Evolutionary conservation across 306 rosid species (phyloP).

Genomic region (Cucumis sativus): DNA sequence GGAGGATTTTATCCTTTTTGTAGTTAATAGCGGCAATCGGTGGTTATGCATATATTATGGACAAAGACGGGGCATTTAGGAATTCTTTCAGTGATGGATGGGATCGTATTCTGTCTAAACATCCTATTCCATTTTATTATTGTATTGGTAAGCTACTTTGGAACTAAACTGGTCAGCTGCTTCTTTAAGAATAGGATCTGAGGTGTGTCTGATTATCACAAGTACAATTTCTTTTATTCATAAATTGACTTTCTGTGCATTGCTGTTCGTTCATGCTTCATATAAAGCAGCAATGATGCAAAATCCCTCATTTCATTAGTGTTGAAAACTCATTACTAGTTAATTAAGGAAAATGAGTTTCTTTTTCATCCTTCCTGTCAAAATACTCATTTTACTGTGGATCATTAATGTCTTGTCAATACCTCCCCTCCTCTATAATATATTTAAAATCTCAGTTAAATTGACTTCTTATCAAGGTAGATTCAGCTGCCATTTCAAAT

Average conservation of each 20-base stretch:
- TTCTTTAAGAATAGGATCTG: neutral
- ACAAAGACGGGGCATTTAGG: conserved; percentile 89
- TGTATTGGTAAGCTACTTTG: conserved; percentile 56
- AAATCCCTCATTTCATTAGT: neutral
- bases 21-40: conserved; percentile 81
- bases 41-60: conserved; percentile 88
- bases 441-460: neutral
- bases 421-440: neutral
- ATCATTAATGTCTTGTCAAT: neutral
- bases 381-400: neutral
- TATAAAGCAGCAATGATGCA: neutral
- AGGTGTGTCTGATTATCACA: neutral
- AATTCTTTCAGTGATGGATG: conserved; percentile 91
- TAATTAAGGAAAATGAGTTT: neutral
- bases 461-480: neutral
- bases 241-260: neutral
- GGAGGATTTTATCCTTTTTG: conserved; percentile 7
- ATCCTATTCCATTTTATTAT: conserved; percentile 93
- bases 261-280: neutral
- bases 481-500: neutral
- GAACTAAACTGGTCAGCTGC: neutral
- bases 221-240: neutral
- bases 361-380: neutral
- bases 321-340: neutral
- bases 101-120: conserved; percentile 91